Base-by-base conservation (phyloP, 371 early-diverging fungal species). In the Zancudomyces culisetae region DNA sequence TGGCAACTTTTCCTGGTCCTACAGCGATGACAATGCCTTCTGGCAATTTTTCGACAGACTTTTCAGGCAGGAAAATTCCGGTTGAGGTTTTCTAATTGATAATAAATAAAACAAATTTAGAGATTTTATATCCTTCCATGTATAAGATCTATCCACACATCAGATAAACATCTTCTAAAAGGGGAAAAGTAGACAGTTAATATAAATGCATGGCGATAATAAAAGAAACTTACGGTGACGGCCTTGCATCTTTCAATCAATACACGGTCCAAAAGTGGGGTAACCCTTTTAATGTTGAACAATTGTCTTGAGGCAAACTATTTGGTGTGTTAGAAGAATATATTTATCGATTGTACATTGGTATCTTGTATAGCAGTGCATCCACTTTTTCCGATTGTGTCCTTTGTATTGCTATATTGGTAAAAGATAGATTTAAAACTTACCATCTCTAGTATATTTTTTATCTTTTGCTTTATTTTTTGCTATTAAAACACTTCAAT, bases 41-140 rank as follows among this genome's bases (percentile, higher is more conserved):
- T 75, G 94, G 90, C 54, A 89, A 68, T 41, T 83, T 62, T 74
- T 94, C 95, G 66, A 92, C 90, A n/a, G 95, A 85, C 77, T 93
- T 93, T 68, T 96, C 92, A 48, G 98, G 98, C 48, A 98, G 89
- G 66, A 75, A 84, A 61, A 98, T 78, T 64, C 98, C 98, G n/a
- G 86, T 68, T 29, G 89, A 83, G 41, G 97, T 96, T 75, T 90
- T 77, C 89, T 90, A 70, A 48, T n/a, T n/a, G n/a, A n/a, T n/a
- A n/a, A n/a, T n/a, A n/a, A n/a, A 54, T 4, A 2, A 20, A 19
- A 42, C 13, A 27, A 3, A 46, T 19, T 20, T n/a, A 22, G 43
- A n/a, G n/a, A n/a, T n/a, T n/a, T n/a, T n/a, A n/a, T n/a, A n/a
- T n/a, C n/a, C n/a, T n/a, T n/a, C n/a, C n/a, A n/a, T n/a, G n/a